Evolutionary conservation across 768 basidiomycete genomes (phyloP).

Genomic region (Serendipita sp.): DNA sequence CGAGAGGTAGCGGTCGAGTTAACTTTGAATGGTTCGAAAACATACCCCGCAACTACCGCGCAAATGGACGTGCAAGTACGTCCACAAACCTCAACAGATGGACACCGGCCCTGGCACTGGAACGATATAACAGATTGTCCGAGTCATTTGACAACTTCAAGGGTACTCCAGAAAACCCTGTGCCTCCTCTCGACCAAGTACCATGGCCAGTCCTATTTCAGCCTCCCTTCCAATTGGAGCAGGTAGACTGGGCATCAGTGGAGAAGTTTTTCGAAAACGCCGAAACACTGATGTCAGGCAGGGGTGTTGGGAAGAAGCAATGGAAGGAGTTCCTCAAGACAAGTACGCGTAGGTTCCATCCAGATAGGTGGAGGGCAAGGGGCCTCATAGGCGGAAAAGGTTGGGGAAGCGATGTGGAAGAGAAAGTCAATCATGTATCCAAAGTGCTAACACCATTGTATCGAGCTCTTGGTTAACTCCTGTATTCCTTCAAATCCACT

Average conservation of each 20-base stretch:
- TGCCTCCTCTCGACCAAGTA: conserved; percentile 44
- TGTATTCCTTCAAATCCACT: neutral
- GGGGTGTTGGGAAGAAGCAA: conserved; percentile 23
- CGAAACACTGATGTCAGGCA: conserved; percentile 33
- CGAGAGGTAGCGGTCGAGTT: neutral
- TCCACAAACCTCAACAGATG: conserved; percentile 24
- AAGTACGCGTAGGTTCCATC: conserved; percentile 62
- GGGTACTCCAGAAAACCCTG: conserved; percentile 32
- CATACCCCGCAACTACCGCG: neutral
- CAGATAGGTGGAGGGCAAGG: conserved; percentile 62
- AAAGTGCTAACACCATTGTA: conserved; percentile 6
- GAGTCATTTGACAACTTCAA: conserved; percentile 49
- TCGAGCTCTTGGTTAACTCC: neutral
- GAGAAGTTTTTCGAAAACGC: conserved; percentile 52
- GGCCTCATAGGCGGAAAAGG: conserved; percentile 30
- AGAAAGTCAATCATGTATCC: conserved; percentile 3
- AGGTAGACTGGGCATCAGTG: conserved; percentile 56
- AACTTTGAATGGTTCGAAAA: conserved; percentile 1
- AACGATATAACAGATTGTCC: conserved; percentile 45
- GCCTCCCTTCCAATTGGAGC: conserved; percentile 36
- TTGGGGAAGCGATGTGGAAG: neutral
- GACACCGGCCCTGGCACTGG: conserved; percentile 50
- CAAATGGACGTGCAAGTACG: neutral
- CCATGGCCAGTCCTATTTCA: conserved; percentile 67
- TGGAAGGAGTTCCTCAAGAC: conserved; percentile 52